phyloP scores from a whole-genome alignment of 176 grass and related monocot species.

The Phragmites australis region DNA sequence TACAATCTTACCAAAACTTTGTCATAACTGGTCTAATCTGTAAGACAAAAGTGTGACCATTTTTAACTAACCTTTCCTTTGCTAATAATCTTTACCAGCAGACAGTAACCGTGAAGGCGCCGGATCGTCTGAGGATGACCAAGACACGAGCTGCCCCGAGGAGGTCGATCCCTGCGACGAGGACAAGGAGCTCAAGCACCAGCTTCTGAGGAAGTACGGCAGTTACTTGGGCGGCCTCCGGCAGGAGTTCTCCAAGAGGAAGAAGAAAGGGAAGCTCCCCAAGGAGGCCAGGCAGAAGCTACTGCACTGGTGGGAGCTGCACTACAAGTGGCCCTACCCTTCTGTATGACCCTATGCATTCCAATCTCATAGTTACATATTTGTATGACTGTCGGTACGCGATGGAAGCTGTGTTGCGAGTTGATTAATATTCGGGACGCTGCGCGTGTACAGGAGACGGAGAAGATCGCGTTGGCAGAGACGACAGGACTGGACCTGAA shows the following conservation, averaged over 20 bases:
- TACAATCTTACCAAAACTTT: background rate
- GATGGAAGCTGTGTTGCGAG: background rate
- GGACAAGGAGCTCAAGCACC: conserved; percentile 81
- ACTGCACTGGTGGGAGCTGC: conserved; percentile 88
- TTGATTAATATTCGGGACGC: background rate
- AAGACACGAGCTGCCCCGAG: conserved; percentile 58
- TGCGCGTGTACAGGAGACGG: conserved; percentile 50
- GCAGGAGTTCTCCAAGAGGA: conserved; percentile 85
- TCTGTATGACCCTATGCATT: conserved; percentile 52
- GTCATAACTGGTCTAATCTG: background rate
- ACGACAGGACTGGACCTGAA: conserved; percentile 89
- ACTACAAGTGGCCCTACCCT: conserved; percentile 97
- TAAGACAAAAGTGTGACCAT: background rate
- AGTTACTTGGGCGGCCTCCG: conserved; percentile 70
- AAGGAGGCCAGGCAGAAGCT: conserved; percentile 88
- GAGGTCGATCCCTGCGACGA: conserved; percentile 59
- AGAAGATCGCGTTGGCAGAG: conserved; percentile 78
- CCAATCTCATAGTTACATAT: too few species aligned
- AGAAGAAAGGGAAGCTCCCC: conserved; percentile 89
- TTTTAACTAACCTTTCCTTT: background rate
- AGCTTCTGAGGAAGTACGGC: conserved; percentile 84
- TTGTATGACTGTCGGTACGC: background rate
- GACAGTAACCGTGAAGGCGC: conserved; percentile 56
- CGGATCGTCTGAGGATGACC: conserved; percentile 74
- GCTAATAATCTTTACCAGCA: background rate